A percentile compares a stretch with the other conserved stretches of the same genome.
Evolutionary conservation across 2,329 filamentous ascomycete genomes (phyloP).

Genomic region (Didymella sp.): DNA sequence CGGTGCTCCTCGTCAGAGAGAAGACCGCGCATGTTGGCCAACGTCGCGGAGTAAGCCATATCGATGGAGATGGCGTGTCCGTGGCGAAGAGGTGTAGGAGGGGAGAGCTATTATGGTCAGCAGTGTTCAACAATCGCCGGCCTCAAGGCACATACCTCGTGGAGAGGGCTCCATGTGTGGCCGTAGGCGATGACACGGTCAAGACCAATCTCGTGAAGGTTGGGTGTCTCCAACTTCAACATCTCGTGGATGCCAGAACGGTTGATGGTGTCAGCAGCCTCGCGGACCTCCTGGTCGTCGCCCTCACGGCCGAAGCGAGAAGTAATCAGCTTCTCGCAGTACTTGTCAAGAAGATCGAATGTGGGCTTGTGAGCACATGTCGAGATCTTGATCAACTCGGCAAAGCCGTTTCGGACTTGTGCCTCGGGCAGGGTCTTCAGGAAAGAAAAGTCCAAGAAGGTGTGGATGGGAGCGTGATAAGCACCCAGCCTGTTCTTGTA

Average conservation of each 20-base stretch:
- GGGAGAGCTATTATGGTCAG: slow-evolving; percentile 61
- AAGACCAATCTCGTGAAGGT: slow-evolving; percentile 74
- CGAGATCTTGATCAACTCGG: slow-evolving; percentile 78
- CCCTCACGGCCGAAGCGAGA: slow-evolving; percentile 70
- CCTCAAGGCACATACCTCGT: slow-evolving; percentile 52
- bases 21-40: slow-evolving; percentile 68
- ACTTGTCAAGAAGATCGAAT: slow-evolving; percentile 71
- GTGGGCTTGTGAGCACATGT: slow-evolving; percentile 71
- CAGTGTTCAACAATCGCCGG: not conserved
- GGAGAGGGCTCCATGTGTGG: slow-evolving; percentile 76
- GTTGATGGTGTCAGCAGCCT: slow-evolving; percentile 72
- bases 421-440: slow-evolving; percentile 70
- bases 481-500: slow-evolving; percentile 78
- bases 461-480: slow-evolving; percentile 74
- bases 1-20: slow-evolving; percentile 67
- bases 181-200: slow-evolving; percentile 77
- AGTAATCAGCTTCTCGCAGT: slow-evolving; percentile 71
- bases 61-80: slow-evolving; percentile 78
- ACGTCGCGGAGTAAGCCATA: slow-evolving; percentile 76
- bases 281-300: slow-evolving; percentile 63
- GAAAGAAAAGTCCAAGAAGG: slow-evolving; percentile 76
- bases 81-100: slow-evolving; percentile 72
- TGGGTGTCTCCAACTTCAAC: slow-evolving; percentile 75
- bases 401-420: slow-evolving; percentile 76
- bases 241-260: slow-evolving; percentile 74